phyloP scores from a whole-genome alignment of 371 early-diverging fungal genomes.

The Catenaria anguillulae region DNA sequence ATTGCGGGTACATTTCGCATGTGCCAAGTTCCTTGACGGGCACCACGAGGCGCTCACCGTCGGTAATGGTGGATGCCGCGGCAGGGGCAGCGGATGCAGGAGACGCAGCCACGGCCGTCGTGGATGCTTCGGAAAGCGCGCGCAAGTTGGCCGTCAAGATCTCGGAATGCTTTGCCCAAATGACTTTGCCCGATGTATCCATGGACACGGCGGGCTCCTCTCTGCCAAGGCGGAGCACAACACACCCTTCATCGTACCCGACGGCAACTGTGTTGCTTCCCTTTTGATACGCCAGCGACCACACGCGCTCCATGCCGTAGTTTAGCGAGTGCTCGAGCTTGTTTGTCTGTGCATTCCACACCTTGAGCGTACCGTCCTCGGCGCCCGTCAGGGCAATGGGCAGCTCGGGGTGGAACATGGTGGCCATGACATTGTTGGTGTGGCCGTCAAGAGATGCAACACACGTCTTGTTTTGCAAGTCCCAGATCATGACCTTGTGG shows the following conservation, averaged over 20 bases:
- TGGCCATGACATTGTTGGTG: constrained; percentile 88
- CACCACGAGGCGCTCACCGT: constrained; percentile 79
- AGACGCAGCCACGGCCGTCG: not conserved
- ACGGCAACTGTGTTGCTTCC: constrained; percentile 79
- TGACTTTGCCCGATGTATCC: constrained; percentile 91
- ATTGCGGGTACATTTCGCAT: constrained; percentile 93
- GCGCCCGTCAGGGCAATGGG: constrained; percentile 93
- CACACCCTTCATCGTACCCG: constrained; percentile 90
- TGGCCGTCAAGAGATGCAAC: constrained; percentile 97
- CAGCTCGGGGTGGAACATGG: constrained; percentile 89
- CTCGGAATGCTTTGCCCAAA: constrained; percentile 93
- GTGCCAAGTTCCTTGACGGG: constrained; percentile 88
- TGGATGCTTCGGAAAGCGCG: constrained; percentile 22
- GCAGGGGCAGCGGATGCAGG: not conserved
- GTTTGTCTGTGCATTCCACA: constrained; percentile 97
- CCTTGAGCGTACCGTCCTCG: constrained; percentile 92
- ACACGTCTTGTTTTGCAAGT: constrained; percentile 97
- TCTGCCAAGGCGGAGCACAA: constrained; percentile 81
- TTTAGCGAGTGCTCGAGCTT: constrained; percentile 88
- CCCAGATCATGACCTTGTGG: constrained; percentile 91
- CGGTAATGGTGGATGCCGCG: constrained; percentile 43
- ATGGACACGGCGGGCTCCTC: constrained; percentile 94
- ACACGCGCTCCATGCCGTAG: constrained; percentile 91
- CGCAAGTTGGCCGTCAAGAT: constrained; percentile 90
- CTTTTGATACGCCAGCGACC: constrained; percentile 74